Evolutionary conservation across 225 moss, liverwort and hornwort species (phyloP).

Genomic region (Physcomitrellopsis africana): DNA sequence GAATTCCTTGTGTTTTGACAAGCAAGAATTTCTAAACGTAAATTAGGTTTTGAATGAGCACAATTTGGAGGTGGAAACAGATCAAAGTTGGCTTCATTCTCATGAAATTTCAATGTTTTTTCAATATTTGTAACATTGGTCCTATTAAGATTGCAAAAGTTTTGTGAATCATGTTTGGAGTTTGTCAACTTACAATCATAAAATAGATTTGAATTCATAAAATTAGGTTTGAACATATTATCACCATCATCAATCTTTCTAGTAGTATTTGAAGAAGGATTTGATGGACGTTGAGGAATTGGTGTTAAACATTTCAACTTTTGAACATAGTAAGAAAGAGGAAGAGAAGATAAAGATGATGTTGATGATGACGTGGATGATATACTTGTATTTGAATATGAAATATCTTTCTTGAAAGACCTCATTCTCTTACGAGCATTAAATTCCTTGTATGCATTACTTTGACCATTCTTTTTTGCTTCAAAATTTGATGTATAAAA

Average conservation of each 20-base stretch:
- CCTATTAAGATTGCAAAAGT: background rate
- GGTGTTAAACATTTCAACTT: constrained; percentile 77
- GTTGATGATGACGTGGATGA: constrained; percentile 60
- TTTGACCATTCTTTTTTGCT: background rate
- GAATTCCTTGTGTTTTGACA: constrained; percentile 29
- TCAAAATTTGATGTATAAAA: background rate
- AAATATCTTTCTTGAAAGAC: constrained; percentile 29
- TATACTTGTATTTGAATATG: constrained; percentile 45
- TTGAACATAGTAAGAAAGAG: constrained; percentile 84
- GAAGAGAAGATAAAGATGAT: constrained; percentile 80
- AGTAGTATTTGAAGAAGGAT: constrained; percentile 9
- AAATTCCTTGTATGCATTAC: constrained; percentile 39
- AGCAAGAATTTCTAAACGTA: constrained; percentile 4
- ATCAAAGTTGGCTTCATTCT: background rate
- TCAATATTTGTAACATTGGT: rapidly evolving
- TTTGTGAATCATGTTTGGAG: background rate
- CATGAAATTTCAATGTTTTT: background rate
- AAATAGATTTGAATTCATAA: background rate
- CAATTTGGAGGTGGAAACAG: background rate
- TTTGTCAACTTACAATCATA: background rate
- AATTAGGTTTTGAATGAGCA: background rate
- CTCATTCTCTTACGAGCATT: constrained; percentile 42
- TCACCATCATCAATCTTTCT: background rate
- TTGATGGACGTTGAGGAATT: constrained; percentile 39
- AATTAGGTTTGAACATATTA: background rate